Evolutionary conservation across 2,329 filamentous ascomycete genomes (phyloP).

Genomic region (Exophiala mesophila): DNA sequence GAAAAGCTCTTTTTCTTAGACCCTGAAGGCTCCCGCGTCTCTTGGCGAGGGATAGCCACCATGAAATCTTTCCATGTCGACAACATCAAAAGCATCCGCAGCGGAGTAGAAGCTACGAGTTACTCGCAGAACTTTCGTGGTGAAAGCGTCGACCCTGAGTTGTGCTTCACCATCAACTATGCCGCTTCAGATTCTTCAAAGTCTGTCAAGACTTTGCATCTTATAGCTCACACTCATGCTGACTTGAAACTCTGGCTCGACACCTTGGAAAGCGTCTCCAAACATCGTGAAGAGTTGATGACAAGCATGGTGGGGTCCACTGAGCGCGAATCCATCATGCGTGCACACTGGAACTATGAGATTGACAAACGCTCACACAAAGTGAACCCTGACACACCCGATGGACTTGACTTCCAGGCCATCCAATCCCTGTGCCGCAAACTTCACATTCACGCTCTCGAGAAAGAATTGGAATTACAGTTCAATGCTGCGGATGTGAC

Average conservation of each 20-base stretch:
- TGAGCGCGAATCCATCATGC: slow-evolving; percentile 76
- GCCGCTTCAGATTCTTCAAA: slow-evolving; percentile 72
- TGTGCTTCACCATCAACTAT: slow-evolving; percentile 90
- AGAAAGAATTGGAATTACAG: slow-evolving; percentile 64
- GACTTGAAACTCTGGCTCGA: slow-evolving; percentile 75
- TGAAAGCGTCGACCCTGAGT: slow-evolving; percentile 59
- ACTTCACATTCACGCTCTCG: slow-evolving; percentile 85
- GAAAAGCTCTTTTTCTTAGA: slow-evolving; percentile 74
- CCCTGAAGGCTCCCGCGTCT: slow-evolving; percentile 76
- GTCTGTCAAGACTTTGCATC: slow-evolving; percentile 72
- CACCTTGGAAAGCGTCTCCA: slow-evolving; percentile 76
- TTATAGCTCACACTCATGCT: slow-evolving; percentile 71
- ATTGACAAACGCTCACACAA: slow-evolving; percentile 64
- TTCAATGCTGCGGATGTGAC: slow-evolving; percentile 69
- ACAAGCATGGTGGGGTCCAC: slow-evolving; percentile 70
- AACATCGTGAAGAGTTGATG: slow-evolving; percentile 85
- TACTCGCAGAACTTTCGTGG: slow-evolving; percentile 81
- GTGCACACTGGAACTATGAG: slow-evolving; percentile 78
- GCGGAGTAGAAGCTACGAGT: slow-evolving; percentile 76
- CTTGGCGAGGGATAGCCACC: slow-evolving; percentile 74
- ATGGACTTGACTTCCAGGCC: slow-evolving; percentile 70
- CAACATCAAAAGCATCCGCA: slow-evolving; percentile 85
- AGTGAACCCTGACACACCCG: slow-evolving; percentile 52
- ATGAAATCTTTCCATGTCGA: slow-evolving; percentile 89
- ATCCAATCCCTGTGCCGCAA: slow-evolving; percentile 82